phyloP scores from a whole-genome alignment of 2,329 filamentous ascomycete genomes.

The Colletotrichum sp. region DNA sequence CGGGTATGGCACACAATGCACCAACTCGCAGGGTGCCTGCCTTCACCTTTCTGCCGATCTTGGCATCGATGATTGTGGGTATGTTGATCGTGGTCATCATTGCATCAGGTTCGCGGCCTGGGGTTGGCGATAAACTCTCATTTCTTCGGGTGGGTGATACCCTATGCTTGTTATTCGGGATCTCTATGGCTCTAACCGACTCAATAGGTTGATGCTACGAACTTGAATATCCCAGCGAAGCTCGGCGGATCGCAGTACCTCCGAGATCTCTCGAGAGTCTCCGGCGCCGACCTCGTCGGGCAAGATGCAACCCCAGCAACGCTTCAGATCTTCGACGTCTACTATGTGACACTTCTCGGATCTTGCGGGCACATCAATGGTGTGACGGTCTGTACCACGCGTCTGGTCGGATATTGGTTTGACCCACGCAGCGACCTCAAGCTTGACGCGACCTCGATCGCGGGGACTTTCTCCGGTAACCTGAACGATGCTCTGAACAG shows the following conservation, averaged over 20 bases:
- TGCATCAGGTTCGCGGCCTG: slow-evolving; percentile 30
- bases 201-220: slow-evolving; percentile 32
- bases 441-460: slow-evolving; percentile 28
- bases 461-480: slow-evolving; percentile 18
- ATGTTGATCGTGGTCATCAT: slow-evolving; percentile 31
- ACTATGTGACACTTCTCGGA: slow-evolving; percentile 37
- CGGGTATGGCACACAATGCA: slow-evolving; percentile 13
- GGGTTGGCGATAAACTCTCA: slow-evolving; percentile 27
- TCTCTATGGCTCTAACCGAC: neutral
- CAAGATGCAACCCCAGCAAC: slow-evolving; percentile 26
- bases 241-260: slow-evolving; percentile 35
- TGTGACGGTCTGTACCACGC: slow-evolving; percentile 28
- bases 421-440: slow-evolving; percentile 34
- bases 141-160: slow-evolving; percentile 35
- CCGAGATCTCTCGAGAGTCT: slow-evolving; percentile 33
- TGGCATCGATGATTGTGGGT: slow-evolving; percentile 28
- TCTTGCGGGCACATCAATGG: slow-evolving; percentile 31
- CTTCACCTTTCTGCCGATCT: slow-evolving; percentile 21
- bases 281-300: slow-evolving; percentile 36
- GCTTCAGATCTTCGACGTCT: slow-evolving; percentile 31
- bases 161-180: neutral
- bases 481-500: slow-evolving; percentile 28
- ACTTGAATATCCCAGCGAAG: slow-evolving; percentile 32
- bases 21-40: neutral
- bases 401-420: slow-evolving; percentile 34